A percentile compares a stretch with the other conserved stretches of the same genome.
These are phyloP conservation scores for Blepharisma japonicum DNA, from an alignment of 73 alveolate species.

Conservation along the genomic window DNA sequence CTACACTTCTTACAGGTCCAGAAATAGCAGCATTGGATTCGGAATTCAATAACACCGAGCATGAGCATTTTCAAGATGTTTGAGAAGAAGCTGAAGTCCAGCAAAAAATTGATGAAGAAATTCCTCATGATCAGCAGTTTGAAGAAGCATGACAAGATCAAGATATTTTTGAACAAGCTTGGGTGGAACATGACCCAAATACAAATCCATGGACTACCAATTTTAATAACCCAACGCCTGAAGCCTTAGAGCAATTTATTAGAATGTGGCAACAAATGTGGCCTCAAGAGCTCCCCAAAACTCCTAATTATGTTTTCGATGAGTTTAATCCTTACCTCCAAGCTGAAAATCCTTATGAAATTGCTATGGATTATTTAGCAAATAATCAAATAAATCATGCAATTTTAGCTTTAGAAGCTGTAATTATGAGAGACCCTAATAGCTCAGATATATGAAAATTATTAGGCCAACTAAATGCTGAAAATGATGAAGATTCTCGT, in stretches of 20 bases:
- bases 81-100: constrained; percentile 28
- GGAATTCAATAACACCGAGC: no score
- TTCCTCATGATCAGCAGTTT: not conserved
- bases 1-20: no score
- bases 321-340: constrained; percentile 45
- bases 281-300: not conserved
- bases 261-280: not conserved
- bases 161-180: not conserved
- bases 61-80: constrained; percentile 10
- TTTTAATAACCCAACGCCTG: not conserved
- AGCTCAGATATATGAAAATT: constrained; percentile 67
- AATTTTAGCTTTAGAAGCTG: constrained; percentile 59
- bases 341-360: constrained; percentile 32
- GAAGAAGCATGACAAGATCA: constrained; percentile 32
- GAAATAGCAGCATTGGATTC: no score
- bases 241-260: not conserved
- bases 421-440: constrained; percentile 51
- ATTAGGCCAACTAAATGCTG: constrained; percentile 69
- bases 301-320: constrained; percentile 33
- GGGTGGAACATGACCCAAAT: not conserved
- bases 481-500: constrained; percentile 62
- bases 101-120: not conserved
- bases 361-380: constrained; percentile 46
- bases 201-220: not conserved
- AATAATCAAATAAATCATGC: constrained; percentile 53